Percentiles rank a stretch among this genome's conserved stretches.
These are phyloP conservation scores for Spathaspora girioi DNA, from an alignment of 805 yeast genomes.

Conservation along the genomic window DNA sequence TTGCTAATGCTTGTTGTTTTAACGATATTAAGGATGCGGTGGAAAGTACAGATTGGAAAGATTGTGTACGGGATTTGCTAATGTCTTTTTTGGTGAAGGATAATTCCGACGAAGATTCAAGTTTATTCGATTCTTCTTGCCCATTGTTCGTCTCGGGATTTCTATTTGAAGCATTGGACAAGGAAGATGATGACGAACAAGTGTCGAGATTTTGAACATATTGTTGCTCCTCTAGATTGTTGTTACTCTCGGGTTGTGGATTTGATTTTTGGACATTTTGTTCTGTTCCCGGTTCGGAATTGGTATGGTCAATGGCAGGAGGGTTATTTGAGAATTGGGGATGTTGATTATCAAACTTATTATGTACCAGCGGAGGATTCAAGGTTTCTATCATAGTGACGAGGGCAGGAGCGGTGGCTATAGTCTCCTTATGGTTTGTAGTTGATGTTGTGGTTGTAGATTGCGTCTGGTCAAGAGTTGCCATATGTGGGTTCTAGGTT, in stretches of 20 bases:
- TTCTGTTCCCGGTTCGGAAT: neutral
- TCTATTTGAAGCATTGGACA: neutral
- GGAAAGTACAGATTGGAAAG: slow-evolving; percentile 42
- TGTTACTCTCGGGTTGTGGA: neutral
- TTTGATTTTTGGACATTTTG: neutral
- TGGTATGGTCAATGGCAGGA: neutral
- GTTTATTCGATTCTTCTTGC: neutral
- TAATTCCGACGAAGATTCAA: slow-evolving; percentile 14
- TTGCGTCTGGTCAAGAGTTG: neutral
- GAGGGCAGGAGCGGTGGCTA: neutral
- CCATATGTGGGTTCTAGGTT: neutral
- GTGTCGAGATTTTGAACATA: neutral
- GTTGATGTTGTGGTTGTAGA: neutral
- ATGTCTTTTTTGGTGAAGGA: slow-evolving; percentile 38
- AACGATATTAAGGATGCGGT: slow-evolving; percentile 40
- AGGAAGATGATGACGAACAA: neutral
- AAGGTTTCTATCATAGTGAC: neutral
- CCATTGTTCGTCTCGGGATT: neutral
- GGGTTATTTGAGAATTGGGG: neutral
- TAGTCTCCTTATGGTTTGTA: neutral
- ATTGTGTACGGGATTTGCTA: slow-evolving; percentile 35
- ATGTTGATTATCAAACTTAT: neutral
- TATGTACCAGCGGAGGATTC: neutral
- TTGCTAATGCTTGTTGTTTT: slow-evolving; percentile 21
- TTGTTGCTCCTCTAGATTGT: neutral